A percentile compares a stretch with the other conserved stretches of the same genome.
Evolutionary conservation across 2,329 filamentous ascomycete species (phyloP).

Genomic region (Penicillium psychrosexuale): DNA sequence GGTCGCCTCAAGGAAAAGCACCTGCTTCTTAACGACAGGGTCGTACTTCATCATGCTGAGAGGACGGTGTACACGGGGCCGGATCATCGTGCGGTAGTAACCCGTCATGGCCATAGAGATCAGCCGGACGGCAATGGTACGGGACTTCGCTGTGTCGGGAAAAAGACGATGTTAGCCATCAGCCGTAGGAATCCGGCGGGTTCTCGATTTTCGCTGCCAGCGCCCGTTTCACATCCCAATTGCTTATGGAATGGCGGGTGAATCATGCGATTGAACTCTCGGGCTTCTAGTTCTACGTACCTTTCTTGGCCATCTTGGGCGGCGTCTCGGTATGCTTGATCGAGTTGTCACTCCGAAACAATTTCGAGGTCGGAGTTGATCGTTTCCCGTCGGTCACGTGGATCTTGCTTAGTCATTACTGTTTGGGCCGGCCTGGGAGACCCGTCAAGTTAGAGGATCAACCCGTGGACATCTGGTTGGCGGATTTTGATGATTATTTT

Average conservation of each 20-base stretch:
- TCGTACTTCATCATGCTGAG: conserved; percentile 99
- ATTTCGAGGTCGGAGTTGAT: conserved; percentile 14
- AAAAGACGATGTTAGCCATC: conserved; percentile 14
- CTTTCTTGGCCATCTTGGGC: conserved; percentile 27
- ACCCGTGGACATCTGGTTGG: neutral
- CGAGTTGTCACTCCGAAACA: conserved; percentile 14
- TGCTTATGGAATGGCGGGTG: neutral
- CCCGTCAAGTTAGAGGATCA: neutral
- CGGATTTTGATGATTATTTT: neutral
- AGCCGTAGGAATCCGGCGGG: conserved; percentile 1
- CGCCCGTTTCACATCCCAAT: neutral
- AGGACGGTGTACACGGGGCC: conserved; percentile 75
- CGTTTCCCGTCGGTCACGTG: conserved; percentile 1
- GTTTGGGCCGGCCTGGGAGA: neutral
- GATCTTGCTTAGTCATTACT: neutral
- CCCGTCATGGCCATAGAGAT: conserved; percentile 98
- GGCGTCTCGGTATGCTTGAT: conserved; percentile 12
- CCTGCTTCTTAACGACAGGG: conserved; percentile 92
- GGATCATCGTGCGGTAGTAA: conserved; percentile 88
- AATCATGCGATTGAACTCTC: neutral
- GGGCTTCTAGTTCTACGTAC: neutral
- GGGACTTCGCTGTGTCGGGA: conserved; percentile 69
- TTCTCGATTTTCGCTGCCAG: neutral
- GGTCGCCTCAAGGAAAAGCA: conserved; percentile 92
- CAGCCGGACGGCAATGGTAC: conserved; percentile 87